Conservation (phyloP, 2,329 filamentous ascomycete genomes). For the Exophiala sp. region DNA sequence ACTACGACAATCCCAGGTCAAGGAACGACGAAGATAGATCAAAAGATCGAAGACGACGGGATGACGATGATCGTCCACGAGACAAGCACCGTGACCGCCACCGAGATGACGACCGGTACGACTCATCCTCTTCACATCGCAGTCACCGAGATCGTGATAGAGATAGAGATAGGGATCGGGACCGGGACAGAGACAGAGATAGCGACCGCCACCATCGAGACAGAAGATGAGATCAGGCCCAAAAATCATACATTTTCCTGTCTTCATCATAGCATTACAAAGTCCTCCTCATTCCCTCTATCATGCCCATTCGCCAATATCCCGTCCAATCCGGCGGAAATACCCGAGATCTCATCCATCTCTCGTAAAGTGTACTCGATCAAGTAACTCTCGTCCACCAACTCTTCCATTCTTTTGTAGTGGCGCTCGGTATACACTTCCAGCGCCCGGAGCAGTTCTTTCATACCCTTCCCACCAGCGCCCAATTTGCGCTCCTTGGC, state of each 20-base stretch:
- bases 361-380: slow-evolving; percentile 89
- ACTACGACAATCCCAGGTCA: slow-evolving; percentile 26
- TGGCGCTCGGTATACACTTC: slow-evolving; percentile 90
- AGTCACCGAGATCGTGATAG: slow-evolving; percentile 29
- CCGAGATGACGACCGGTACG: slow-evolving; percentile 29
- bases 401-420: slow-evolving; percentile 81
- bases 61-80: slow-evolving; percentile 32
- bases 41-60: slow-evolving; percentile 36
- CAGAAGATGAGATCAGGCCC: slow-evolving; percentile 18
- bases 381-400: slow-evolving; percentile 90
- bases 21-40: slow-evolving; percentile 34
- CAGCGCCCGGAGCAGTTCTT: slow-evolving; percentile 82
- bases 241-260: neutral
- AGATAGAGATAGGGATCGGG: slow-evolving; percentile 25
- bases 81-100: slow-evolving; percentile 34
- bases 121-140: slow-evolving; percentile 25
- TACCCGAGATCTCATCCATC: slow-evolving; percentile 71
- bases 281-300: slow-evolving; percentile 7
- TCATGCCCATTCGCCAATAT: slow-evolving; percentile 8
- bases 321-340: slow-evolving; percentile 20
- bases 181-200: slow-evolving; percentile 22
- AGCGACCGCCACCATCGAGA: slow-evolving; percentile 26
- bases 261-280: slow-evolving; percentile 15
- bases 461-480: slow-evolving; percentile 44
- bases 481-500: slow-evolving; percentile 38